Percentiles rank a stretch among this genome's conserved stretches.
phyloP scores from a whole-genome alignment of 139 green algal species.

The Monoraphidium neglectum region DNA sequence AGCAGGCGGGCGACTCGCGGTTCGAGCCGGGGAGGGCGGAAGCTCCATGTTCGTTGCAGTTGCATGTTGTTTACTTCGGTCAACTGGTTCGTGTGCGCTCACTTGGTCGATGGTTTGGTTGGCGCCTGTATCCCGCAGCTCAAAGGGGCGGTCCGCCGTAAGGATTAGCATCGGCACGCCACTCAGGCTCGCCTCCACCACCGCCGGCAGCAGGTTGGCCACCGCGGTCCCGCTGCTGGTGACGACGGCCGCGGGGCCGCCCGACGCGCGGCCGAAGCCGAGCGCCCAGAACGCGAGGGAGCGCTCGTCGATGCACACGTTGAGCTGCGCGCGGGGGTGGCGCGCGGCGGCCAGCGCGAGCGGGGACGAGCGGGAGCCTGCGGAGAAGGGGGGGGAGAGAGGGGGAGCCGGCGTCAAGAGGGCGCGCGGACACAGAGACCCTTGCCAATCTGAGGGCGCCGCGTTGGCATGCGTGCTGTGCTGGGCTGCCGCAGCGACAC shows the following conservation, averaged over 20 bases:
- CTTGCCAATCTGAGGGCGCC: no score
- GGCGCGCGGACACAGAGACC: no score
- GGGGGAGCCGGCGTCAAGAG: no score
- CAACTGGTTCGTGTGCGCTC: no score
- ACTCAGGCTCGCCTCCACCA: slow-evolving; percentile 85
- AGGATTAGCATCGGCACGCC: slow-evolving; percentile 91
- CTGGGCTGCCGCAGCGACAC: no score
- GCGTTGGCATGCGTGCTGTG: no score
- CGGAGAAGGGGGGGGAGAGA: background rate
- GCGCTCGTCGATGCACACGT: slow-evolving; percentile 95
- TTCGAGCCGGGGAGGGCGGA: no score
- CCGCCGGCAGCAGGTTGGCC: slow-evolving; percentile 95
- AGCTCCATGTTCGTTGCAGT: background rate
- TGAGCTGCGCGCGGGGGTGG: slow-evolving; percentile 77
- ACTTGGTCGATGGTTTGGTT: slow-evolving; percentile 98
- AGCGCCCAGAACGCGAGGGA: slow-evolving; percentile 96
- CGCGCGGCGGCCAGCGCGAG: slow-evolving; percentile 82
- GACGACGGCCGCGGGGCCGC: slow-evolving; percentile 48
- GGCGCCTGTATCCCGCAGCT: slow-evolving; percentile 90
- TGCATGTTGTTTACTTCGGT: no score
- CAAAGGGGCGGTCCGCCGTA: slow-evolving; percentile 90
- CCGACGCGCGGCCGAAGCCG: slow-evolving; percentile 64
- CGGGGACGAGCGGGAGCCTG: slow-evolving; percentile 90
- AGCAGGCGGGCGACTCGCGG: no score
- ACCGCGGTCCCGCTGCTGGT: slow-evolving; percentile 94